phyloP scores from a whole-genome alignment of 73 alveolate genomes.

The Paramecium bursaria region DNA sequence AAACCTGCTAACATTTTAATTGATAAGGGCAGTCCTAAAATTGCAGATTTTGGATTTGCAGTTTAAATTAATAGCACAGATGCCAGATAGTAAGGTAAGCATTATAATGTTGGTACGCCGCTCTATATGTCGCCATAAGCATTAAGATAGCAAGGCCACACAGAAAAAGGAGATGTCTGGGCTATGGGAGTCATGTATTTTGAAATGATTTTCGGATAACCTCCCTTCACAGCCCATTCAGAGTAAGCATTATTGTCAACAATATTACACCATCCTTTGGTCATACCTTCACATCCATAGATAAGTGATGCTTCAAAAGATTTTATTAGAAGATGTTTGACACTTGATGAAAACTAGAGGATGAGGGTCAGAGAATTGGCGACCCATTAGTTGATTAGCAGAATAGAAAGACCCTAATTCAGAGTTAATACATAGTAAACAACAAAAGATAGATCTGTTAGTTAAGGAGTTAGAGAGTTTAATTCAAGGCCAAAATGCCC shows the following conservation, averaged over 20 bases:
- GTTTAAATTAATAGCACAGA: slow-evolving; percentile 54
- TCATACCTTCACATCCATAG: slow-evolving; percentile 56
- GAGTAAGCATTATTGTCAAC: slow-evolving; percentile 56
- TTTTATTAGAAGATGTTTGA: slow-evolving; percentile 61
- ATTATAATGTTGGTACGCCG: slow-evolving; percentile 90
- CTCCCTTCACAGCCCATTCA: slow-evolving; percentile 82
- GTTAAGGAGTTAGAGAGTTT: slow-evolving; percentile 47
- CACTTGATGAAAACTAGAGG: slow-evolving; percentile 61
- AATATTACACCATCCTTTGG: slow-evolving; percentile 48
- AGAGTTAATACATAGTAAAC: too few species aligned
- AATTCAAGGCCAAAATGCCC: slow-evolving; percentile 41
- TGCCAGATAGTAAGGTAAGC: slow-evolving; percentile 51
- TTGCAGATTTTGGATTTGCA: slow-evolving; percentile 72
- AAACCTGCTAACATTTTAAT: slow-evolving; percentile 71
- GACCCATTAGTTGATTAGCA: slow-evolving; percentile 35
- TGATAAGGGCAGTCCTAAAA: slow-evolving; percentile 55
- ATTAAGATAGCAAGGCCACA: slow-evolving; percentile 81
- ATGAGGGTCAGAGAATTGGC: slow-evolving; percentile 65
- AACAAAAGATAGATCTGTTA: slow-evolving; percentile 38
- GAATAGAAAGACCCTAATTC: too few species aligned
- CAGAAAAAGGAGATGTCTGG: slow-evolving; percentile 88
- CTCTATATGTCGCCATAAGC: slow-evolving; percentile 86
- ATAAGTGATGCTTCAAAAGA: slow-evolving; percentile 65
- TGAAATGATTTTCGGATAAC: slow-evolving; percentile 85
- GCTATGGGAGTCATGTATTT: slow-evolving; percentile 85